phyloP scores from a whole-genome alignment of 192 early-diverging fungal species.

The Coemansia sp. region DNA sequence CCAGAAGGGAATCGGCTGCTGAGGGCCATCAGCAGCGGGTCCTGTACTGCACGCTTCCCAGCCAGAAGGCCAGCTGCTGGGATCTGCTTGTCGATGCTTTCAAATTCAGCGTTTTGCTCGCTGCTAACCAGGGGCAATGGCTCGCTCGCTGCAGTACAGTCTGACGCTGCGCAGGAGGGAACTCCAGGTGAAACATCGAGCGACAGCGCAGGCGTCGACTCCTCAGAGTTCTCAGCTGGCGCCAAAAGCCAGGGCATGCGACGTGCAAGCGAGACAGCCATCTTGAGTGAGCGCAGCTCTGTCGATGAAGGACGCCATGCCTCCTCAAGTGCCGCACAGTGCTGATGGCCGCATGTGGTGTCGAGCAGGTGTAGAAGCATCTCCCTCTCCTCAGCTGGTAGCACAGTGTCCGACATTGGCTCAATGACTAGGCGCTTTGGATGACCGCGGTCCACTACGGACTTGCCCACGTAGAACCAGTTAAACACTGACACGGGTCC shows the following conservation, averaged over 20 bases:
- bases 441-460: slow-evolving; percentile 57
- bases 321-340: slow-evolving; percentile 65
- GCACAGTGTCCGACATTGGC: slow-evolving; percentile 44
- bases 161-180: slow-evolving; percentile 2
- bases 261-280: slow-evolving; percentile 63
- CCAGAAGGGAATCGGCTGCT: slow-evolving; percentile 36
- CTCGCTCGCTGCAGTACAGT: slow-evolving; percentile 17
- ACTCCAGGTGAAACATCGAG: neutral
- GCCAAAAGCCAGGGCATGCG: slow-evolving; percentile 74
- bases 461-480: slow-evolving; percentile 78
- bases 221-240: neutral
- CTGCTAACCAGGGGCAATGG: neutral
- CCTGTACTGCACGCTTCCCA: slow-evolving; percentile 29
- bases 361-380: slow-evolving; percentile 60
- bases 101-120: neutral
- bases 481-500: slow-evolving; percentile 76
- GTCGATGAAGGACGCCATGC: slow-evolving; percentile 69
- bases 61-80: slow-evolving; percentile 18
- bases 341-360: slow-evolving; percentile 54
- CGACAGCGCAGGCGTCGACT: neutral
- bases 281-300: slow-evolving; percentile 68
- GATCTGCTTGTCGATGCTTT: slow-evolving; percentile 18
- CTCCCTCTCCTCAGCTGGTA: slow-evolving; percentile 54
- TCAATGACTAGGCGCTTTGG: slow-evolving; percentile 69
- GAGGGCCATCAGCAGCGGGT: slow-evolving; percentile 30